Conservation (phyloP, 495 filamentous ascomycete species). For the Symbiotaphrina buchneri region DNA sequence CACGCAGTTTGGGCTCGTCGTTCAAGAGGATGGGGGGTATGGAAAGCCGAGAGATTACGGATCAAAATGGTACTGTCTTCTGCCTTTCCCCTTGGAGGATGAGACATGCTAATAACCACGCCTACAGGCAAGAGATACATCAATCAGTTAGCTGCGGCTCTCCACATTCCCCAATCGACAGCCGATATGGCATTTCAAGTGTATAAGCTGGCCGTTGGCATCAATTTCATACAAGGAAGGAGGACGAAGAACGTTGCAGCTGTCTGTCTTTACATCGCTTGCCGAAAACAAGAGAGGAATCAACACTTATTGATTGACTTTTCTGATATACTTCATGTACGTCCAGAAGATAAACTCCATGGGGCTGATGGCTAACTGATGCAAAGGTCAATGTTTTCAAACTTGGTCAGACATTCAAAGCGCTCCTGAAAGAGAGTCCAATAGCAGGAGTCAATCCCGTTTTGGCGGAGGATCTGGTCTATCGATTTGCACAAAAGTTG, state of each 20-base stretch:
- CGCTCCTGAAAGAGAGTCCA: constrained; percentile 44
- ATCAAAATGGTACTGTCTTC: constrained; percentile 29
- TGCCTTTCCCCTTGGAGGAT: background rate
- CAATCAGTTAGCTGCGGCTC: constrained; percentile 20
- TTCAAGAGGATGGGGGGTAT: constrained; percentile 31
- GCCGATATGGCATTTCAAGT: constrained; percentile 39
- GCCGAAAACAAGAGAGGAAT: constrained; percentile 39
- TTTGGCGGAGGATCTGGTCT: constrained; percentile 67
- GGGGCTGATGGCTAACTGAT: background rate
- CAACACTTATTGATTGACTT: constrained; percentile 80
- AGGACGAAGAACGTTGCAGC: constrained; percentile 65
- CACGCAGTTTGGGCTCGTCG: constrained; percentile 31
- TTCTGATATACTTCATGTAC: constrained; percentile 49
- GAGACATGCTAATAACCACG: constrained; percentile 1
- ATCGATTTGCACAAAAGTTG: constrained; percentile 67
- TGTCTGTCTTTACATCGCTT: constrained; percentile 71
- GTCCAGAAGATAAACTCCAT: constrained; percentile 2
- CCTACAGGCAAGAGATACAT: constrained; percentile 25
- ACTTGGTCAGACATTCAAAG: constrained; percentile 65
- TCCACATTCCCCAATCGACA: constrained; percentile 33
- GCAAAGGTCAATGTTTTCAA: constrained; percentile 68
- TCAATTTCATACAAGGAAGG: constrained; percentile 78
- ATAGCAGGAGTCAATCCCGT: constrained; percentile 28
- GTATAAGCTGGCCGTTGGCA: constrained; percentile 53
- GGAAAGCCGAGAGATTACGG: constrained; percentile 46